phyloP scores from a whole-genome alignment of 352 stramenopile genomes.

The Globisporangium megalacanthum region DNA sequence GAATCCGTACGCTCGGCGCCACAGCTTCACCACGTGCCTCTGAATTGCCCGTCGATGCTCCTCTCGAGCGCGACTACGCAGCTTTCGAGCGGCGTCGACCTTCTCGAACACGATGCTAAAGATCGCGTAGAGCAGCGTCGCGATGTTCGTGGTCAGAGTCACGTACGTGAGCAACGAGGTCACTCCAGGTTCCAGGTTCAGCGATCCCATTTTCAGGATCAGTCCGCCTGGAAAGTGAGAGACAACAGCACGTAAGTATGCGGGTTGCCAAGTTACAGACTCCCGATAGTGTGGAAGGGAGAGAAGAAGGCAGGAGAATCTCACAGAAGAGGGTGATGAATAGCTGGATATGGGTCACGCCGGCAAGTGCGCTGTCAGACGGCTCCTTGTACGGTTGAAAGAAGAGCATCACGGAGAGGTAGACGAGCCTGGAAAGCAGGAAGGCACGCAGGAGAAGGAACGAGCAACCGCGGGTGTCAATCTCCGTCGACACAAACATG shows the following conservation, averaged over 20 bases:
- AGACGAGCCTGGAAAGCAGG: slow-evolving; percentile 39
- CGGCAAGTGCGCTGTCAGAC: slow-evolving; percentile 57
- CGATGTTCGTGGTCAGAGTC: slow-evolving; percentile 44
- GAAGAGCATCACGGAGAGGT: slow-evolving; percentile 71
- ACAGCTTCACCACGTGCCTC: slow-evolving; percentile 43
- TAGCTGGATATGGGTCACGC: slow-evolving; percentile 66
- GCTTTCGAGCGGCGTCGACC: slow-evolving; percentile 20
- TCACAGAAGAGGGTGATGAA: slow-evolving; percentile 78
- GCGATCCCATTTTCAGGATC: slow-evolving; percentile 58
- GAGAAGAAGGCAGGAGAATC: slow-evolving; percentile 4
- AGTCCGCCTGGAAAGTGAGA: slow-evolving; percentile 33
- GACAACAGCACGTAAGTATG: not conserved
- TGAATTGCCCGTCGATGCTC: slow-evolving; percentile 43
- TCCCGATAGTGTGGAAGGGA: not conserved
- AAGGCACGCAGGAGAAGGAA: not conserved
- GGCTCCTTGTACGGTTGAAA: slow-evolving; percentile 57
- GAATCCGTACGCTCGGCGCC: slow-evolving; percentile 48
- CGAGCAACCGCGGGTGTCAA: not conserved
- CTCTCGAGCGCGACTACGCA: slow-evolving; percentile 27
- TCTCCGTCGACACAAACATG: not conserved
- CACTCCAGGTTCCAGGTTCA: slow-evolving; percentile 39
- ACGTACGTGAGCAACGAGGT: slow-evolving; percentile 43
- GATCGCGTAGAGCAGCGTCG: slow-evolving; percentile 42
- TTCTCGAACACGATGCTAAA: slow-evolving; percentile 62
- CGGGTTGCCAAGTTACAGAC: not conserved